phyloP scores from a whole-genome alignment of 139 green algal species.

The Micractinium sp. region DNA sequence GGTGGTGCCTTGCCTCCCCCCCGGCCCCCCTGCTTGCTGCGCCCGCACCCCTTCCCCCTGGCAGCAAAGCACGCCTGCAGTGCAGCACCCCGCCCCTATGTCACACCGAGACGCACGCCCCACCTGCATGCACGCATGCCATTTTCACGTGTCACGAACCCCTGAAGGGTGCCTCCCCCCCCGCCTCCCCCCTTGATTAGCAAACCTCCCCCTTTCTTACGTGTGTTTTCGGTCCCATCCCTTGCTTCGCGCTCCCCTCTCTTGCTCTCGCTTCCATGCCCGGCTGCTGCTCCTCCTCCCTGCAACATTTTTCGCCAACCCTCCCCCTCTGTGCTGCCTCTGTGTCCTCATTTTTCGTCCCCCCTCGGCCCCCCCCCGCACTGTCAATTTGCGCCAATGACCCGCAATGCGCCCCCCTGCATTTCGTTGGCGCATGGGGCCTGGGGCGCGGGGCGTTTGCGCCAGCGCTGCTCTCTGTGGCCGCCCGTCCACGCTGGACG shows the following conservation, averaged over 20 bases:
- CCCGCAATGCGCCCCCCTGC: neutral
- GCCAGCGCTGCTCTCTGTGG: neutral
- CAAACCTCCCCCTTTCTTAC: neutral
- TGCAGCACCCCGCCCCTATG: neutral
- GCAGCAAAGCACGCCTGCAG: neutral
- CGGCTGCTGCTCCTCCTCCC: constrained; percentile 4
- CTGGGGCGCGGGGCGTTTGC: neutral
- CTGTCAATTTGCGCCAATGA: neutral
- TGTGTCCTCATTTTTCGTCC: constrained; percentile 19
- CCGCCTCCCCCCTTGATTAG: neutral
- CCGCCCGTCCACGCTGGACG: neutral
- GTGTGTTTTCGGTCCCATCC: neutral
- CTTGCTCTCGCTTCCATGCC: neutral
- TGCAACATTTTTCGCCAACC: constrained; percentile 2
- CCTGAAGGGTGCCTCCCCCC: neutral
- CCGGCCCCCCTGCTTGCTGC: neutral
- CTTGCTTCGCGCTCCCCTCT: neutral
- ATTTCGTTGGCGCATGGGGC: constrained; percentile 21
- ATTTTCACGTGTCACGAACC: neutral
- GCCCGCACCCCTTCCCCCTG: too few species aligned
- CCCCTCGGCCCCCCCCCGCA: constrained; percentile 4
- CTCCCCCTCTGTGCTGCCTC: neutral
- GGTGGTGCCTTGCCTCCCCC: too few species aligned
- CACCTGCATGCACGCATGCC: neutral
- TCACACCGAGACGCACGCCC: too few species aligned